Base-by-base conservation (phyloP, 495 filamentous ascomycete species). In the Entonaema liquescens region DNA sequence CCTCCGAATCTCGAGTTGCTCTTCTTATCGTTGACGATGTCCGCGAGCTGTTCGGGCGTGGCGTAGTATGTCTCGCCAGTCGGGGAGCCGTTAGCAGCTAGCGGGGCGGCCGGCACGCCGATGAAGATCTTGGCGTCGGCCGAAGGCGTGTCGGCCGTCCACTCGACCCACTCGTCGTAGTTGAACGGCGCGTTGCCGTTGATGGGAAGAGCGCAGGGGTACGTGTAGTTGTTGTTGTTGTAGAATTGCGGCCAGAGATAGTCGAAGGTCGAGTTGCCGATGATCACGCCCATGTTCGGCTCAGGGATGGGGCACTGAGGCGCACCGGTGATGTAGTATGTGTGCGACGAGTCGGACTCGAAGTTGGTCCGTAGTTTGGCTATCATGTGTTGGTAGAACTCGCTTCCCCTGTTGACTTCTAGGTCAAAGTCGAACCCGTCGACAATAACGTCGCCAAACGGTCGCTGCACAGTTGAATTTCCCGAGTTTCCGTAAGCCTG, bases 341-440 rank as follows among this genome's bases (percentile, higher is more conserved):
- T 71, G 59, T 85, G 85, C 15, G 73, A 72, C 7, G 78, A 26
- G 59, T 76, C 84, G 1, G 75, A 67, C n/a, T 75, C 74, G 70
- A 87, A 86, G 33, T 78, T 76, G 9, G 71, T 64, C n/a, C 85
- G 85, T 13, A 89, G 81, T 2, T 68, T 70, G 4, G 75, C 67
- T 59, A 86, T 81, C 62, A 87, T 80, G 55, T 63, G 52, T 0
- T 83, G 8, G 76, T 79, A 40, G 76, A 79, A 79, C 79, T 87
- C 76, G 82, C 74, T 77, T 15, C 75, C 78, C 13, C 69, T 69
- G 50, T 77, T 68, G 49, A 67, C 42, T 72, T 86, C 83, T 57
- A 90, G 85, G 68, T 85, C 85, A 40, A 88, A 79, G 67, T 90
- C 88, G 78, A 89, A 89, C 23, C 88, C 88, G 68, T 90, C 86